Base-by-base conservation (phyloP, 2,329 filamentous ascomycete genomes). In the Colletotrichum navitas region DNA sequence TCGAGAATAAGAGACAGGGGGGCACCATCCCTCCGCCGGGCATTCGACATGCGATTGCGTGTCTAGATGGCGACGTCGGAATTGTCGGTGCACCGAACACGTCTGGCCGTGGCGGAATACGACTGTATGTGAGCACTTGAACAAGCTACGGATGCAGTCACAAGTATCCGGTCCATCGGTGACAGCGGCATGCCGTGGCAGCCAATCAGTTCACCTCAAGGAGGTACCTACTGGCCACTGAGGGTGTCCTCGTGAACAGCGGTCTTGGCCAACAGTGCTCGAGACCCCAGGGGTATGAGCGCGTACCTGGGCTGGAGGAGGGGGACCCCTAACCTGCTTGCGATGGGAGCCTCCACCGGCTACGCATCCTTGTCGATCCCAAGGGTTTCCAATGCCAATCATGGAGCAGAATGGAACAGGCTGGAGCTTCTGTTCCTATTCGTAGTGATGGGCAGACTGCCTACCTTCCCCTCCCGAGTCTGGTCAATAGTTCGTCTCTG, bases 261-360 rank as follows among this genome's bases (percentile, higher is more conserved):
- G 43, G 32, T 45, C 59, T 45, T 63, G 52, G 55, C 58, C 14
- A 68, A 65, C 58, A 45, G 32, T 29, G 32, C 45, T n/a, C 5
- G 45, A 49, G 34, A 52, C 16, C 60, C 14, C 12, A 8, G 34
- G 32, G 43, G 60, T 29, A 34, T 52, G 58, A 45, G 69, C 69
- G 65, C 68, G 69, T 71, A 71, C 69, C 69, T 72, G 69, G 69
- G 39, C 62, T 29, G 62, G 59, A 60, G 65, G 64, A 60, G 54
- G 60, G 59, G 65, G 66, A 55, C 60, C 69, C 69, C 47, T 69
- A 71, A 1, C 3, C 5, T 41, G 39, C 14, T 12, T 8, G 32
- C n/a, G 32, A 24, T 51, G 59, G 59, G 41, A 45, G 59, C 52
- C 26, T 58, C 34, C 12, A 59, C 52, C 36, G 59, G 54, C 26